Evolutionary conservation across 805 yeast genomes (phyloP).

Genomic region (Candida ipomoeae): DNA sequence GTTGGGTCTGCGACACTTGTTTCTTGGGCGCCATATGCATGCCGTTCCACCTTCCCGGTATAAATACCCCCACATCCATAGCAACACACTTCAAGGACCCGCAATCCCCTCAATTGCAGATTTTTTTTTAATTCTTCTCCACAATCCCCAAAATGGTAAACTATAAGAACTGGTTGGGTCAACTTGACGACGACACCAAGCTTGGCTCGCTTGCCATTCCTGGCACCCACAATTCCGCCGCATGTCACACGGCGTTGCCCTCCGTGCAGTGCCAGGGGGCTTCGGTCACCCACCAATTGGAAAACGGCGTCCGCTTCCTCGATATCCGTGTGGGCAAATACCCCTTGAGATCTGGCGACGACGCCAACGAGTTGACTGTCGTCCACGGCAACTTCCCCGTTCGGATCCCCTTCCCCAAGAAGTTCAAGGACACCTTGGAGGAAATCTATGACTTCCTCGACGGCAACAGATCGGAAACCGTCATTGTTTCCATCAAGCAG

Average conservation of each 20-base stretch:
- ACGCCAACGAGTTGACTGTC: conserved; percentile 55
- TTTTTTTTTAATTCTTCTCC: background rate
- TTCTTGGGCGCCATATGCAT: background rate
- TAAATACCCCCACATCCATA: conserved; percentile 1
- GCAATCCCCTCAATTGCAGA: background rate
- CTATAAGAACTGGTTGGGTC: conserved; percentile 50
- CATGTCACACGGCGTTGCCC: conserved; percentile 66
- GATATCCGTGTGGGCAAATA: conserved; percentile 64
- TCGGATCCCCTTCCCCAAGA: conserved; percentile 51
- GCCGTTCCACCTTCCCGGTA: background rate
- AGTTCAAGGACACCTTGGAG: conserved; percentile 47
- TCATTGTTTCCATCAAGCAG: conserved; percentile 65
- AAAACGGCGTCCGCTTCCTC: conserved; percentile 70
- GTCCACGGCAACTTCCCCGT: conserved; percentile 78
- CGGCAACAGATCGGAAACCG: conserved; percentile 52
- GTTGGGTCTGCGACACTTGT: background rate
- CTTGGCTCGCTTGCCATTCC: conserved; percentile 61
- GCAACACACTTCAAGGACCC: background rate
- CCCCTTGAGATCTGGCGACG: conserved; percentile 47
- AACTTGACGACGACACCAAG: conserved; percentile 46
- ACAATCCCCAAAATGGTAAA: conserved; percentile 29
- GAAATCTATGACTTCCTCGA: conserved; percentile 59
- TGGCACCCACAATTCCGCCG: conserved; percentile 85
- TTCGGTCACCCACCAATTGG: conserved; percentile 55
- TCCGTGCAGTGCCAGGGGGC: conserved; percentile 74